These are phyloP conservation scores for Reticulomyxa filosa DNA, from an alignment of 78 protist species.

Conservation along the genomic window DNA sequence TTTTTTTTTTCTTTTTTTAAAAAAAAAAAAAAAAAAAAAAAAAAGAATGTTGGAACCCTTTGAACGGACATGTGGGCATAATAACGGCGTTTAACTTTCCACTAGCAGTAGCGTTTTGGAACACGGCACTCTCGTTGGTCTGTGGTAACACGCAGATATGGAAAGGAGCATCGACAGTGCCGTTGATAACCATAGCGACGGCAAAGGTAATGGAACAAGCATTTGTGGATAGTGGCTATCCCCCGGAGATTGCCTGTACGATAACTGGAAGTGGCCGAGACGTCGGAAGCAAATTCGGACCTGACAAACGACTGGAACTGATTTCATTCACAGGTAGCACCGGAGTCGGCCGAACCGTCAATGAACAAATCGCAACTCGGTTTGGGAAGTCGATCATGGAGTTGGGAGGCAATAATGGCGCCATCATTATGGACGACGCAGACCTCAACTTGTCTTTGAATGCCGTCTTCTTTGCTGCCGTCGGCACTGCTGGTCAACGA, in stretches of 20 bases:
- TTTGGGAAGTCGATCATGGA: constrained; percentile 61
- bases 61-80: constrained; percentile 62
- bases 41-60: constrained; percentile 71
- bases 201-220: no score
- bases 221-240: no score
- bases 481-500: constrained; percentile 77
- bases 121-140: constrained; percentile 33
- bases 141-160: constrained; percentile 37
- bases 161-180: constrained; percentile 61
- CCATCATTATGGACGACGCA: constrained; percentile 23
- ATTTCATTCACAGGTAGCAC: constrained; percentile 72
- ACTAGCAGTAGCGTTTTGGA: constrained; percentile 72
- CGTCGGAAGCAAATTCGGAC: no score
- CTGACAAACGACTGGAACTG: constrained; percentile 38
- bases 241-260: no score
- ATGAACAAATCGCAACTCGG: no score
- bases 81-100: constrained; percentile 84
- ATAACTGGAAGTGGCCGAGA: no score
- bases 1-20: no score
- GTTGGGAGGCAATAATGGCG: constrained; percentile 79
- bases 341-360: no score
- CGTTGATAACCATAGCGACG: no score
- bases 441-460: neutral
- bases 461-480: constrained; percentile 47
- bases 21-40: no score